phyloP scores from a whole-genome alignment of 2,329 filamentous ascomycete genomes.

The Exophiala bonariae region DNA sequence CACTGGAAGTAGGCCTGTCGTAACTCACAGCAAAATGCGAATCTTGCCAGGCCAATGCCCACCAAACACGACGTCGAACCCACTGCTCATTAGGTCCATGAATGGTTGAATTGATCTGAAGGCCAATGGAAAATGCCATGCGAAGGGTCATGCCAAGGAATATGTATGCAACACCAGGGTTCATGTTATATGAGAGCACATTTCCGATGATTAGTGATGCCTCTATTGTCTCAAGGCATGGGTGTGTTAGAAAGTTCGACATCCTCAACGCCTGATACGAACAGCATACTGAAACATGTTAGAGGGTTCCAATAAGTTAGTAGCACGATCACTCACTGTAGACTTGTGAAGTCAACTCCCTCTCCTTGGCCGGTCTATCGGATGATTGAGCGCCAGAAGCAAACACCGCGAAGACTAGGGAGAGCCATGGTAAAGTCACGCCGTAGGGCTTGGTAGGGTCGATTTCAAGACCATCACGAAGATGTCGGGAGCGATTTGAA shows the following conservation, averaged over 20 bases:
- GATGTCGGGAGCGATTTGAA: constrained; percentile 51
- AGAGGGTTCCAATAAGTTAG: constrained; percentile 21
- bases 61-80: constrained; percentile 49
- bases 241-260: constrained; percentile 64
- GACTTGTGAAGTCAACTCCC: constrained; percentile 64
- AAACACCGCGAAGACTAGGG: constrained; percentile 62
- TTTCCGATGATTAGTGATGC: constrained; percentile 63
- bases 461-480: constrained; percentile 21
- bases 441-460: constrained; percentile 57
- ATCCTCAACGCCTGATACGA: constrained; percentile 65
- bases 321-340: constrained; percentile 48
- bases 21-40: constrained; percentile 64
- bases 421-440: constrained; percentile 56
- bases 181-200: constrained; percentile 64
- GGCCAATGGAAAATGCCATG: constrained; percentile 60
- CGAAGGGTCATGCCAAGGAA: constrained; percentile 61
- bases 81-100: constrained; percentile 47
- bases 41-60: constrained; percentile 66
- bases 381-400: constrained; percentile 64
- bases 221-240: constrained; percentile 62
- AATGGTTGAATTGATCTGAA: constrained; percentile 59
- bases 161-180: constrained; percentile 64
- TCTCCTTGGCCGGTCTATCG: constrained; percentile 56
- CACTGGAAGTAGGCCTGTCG: constrained; percentile 57
- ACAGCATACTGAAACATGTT: constrained; percentile 54